A percentile compares a stretch with the other conserved stretches of the same genome.
Conservation (phyloP, 345 rosid species). For the Euphorbia pulcherrima region DNA sequence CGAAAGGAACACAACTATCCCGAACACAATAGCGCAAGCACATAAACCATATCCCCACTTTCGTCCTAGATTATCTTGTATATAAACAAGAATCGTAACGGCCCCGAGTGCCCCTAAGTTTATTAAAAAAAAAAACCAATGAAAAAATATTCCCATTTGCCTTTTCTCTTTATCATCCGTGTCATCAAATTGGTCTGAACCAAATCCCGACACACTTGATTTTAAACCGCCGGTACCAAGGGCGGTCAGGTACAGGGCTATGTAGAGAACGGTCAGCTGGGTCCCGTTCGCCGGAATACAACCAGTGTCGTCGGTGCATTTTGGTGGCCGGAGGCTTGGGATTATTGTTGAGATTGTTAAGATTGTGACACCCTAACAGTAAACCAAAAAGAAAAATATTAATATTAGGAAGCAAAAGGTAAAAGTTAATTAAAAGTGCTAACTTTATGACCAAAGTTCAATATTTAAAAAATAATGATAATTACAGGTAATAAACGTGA, state of each 20-base stretch:
- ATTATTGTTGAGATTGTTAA: conserved; percentile 76
- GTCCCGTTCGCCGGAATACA: conserved; percentile 59
- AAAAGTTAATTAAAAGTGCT: too few relatives aligned
- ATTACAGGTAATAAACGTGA: background rate
- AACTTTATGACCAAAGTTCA: too few relatives aligned
- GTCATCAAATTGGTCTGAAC: conserved; percentile 92
- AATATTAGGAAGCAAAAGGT: too few relatives aligned
- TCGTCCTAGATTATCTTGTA: conserved; percentile 80
- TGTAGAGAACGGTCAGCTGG: conserved; percentile 64
- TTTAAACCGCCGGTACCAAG: conserved; percentile 93
- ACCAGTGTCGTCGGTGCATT: conserved; percentile 36
- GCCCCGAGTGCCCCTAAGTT: conserved; percentile 77
- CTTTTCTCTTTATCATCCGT: conserved; percentile 51
- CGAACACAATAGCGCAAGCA: conserved; percentile 64
- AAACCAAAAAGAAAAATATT: too few relatives aligned
- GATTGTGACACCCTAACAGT: conserved; percentile 77
- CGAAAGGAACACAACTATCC: conserved; percentile 50
- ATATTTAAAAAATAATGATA: background rate
- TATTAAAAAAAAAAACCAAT: conserved; percentile 91
- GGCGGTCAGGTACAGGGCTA: conserved; percentile 76
- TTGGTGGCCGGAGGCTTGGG: conserved; percentile 80
- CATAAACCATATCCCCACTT: conserved; percentile 90
- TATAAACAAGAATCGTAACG: conserved; percentile 81
- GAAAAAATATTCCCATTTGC: conserved; percentile 75
- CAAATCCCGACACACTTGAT: conserved; percentile 94